Percentiles rank a stretch among this genome's conserved stretches.
phyloP scores from a whole-genome alignment of 2,329 filamentous ascomycete species.

The Sporothrix inflata region DNA sequence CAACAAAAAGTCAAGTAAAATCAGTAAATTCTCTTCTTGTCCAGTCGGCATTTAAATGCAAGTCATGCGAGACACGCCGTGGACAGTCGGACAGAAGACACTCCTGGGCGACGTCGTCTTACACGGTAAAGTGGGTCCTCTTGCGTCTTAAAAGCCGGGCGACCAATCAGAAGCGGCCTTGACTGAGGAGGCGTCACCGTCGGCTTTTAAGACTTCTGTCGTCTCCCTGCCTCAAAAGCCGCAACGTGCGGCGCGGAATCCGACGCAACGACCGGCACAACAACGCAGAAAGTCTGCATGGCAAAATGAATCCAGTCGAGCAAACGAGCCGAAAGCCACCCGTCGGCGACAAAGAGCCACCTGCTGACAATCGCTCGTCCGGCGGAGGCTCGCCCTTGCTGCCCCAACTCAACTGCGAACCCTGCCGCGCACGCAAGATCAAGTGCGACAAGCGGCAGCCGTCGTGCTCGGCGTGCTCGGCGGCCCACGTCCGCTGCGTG shows the following conservation, averaged over 20 bases:
- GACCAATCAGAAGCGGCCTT: background rate
- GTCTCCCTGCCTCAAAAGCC: background rate
- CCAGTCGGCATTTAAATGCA: background rate
- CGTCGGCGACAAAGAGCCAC: background rate
- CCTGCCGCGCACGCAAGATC: constrained; percentile 5
- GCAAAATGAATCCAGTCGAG: background rate
- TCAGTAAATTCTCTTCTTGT: background rate
- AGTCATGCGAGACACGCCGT: background rate
- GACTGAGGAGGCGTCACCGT: background rate
- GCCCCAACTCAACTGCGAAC: constrained; percentile 18
- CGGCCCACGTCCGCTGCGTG: background rate
- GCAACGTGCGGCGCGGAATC: background rate
- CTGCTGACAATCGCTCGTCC: too few relatives aligned
- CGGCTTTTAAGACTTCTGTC: background rate
- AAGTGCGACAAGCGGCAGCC: constrained; percentile 25
- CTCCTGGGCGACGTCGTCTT: background rate
- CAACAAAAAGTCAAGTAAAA: background rate
- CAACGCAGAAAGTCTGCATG: background rate
- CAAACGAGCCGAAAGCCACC: too few relatives aligned
- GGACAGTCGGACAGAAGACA: background rate
- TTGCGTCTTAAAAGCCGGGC: background rate
- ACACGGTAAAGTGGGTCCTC: background rate
- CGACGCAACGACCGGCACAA: too few relatives aligned
- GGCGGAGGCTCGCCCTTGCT: background rate
- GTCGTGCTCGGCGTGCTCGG: constrained; percentile 8